Evolutionary conservation across 2,329 filamentous ascomycete species (phyloP).

Genomic region (Dothiorella sarmentorum): DNA sequence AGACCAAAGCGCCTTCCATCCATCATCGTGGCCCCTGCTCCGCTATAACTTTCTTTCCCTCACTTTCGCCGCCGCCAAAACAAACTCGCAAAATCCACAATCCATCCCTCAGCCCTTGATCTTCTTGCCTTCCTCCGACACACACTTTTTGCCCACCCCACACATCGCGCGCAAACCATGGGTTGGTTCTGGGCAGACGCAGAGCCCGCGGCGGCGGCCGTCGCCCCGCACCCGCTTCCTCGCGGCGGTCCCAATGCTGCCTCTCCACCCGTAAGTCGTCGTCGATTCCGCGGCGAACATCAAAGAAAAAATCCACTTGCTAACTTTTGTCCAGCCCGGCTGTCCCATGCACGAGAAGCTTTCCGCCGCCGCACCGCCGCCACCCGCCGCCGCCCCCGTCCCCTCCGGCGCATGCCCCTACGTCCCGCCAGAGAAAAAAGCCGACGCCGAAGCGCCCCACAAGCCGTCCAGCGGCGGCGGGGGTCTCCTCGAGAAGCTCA

Average conservation of each 20-base stretch:
- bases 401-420: slow-evolving; percentile 47
- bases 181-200: slow-evolving; percentile 70
- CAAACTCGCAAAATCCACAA: background rate
- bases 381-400: slow-evolving; percentile 29
- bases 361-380: slow-evolving; percentile 28
- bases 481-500: slow-evolving; percentile 64
- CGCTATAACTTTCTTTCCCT: slow-evolving; percentile 15
- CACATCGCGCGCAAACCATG: slow-evolving; percentile 44
- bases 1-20: slow-evolving; percentile 12
- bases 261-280: slow-evolving; percentile 54
- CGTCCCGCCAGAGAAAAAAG: slow-evolving; percentile 13
- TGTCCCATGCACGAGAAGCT: slow-evolving; percentile 66
- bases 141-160: background rate
- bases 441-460: slow-evolving; percentile 34
- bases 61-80: background rate
- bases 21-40: slow-evolving; percentile 18
- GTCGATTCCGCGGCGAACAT: too few relatives aligned
- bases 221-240: slow-evolving; percentile 49
- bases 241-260: slow-evolving; percentile 41
- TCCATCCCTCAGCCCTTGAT: too few relatives aligned
- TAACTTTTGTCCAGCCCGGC: slow-evolving; percentile 49
- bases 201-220: slow-evolving; percentile 35
- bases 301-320: too few relatives aligned
- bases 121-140: background rate
- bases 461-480: too few relatives aligned